These are phyloP conservation scores for Lithohypha guttulata DNA, from an alignment of 2,329 filamentous ascomycete species.

Conservation along the genomic window DNA sequence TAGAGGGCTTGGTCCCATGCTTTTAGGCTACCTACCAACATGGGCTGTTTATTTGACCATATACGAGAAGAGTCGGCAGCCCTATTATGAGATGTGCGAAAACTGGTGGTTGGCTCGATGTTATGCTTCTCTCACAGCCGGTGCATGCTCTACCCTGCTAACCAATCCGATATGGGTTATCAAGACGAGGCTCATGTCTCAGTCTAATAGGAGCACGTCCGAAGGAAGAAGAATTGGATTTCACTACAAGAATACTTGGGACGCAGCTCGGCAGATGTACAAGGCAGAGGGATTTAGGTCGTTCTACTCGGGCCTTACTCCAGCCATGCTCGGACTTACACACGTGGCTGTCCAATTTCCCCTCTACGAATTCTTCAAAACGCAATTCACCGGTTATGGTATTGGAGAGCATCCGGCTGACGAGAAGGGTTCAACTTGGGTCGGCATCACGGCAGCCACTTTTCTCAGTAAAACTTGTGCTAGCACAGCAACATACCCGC, in stretches of 20 bases:
- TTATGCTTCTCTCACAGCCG: constrained; percentile 81
- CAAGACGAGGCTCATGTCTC: constrained; percentile 96
- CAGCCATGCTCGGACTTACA: constrained; percentile 79
- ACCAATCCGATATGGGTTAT: constrained; percentile 99
- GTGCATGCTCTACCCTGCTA: constrained; percentile 81
- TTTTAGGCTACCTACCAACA: constrained; percentile 89
- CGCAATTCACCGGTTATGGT: constrained; percentile 74
- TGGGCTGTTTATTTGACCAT: constrained; percentile 98
- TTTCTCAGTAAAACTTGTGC: constrained; percentile 91
- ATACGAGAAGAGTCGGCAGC: constrained; percentile 78
- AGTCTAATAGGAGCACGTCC: constrained; percentile 49
- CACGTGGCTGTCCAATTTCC: constrained; percentile 98
- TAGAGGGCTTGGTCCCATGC: constrained; percentile 82
- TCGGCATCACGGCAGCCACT: constrained; percentile 76
- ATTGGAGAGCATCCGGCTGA: constrained; percentile 61
- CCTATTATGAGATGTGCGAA: constrained; percentile 52
- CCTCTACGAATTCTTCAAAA: constrained; percentile 87
- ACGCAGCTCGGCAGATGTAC: constrained; percentile 96
- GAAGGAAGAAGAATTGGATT: constrained; percentile 49
- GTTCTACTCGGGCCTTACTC: constrained; percentile 91
- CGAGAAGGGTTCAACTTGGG: constrained; percentile 56
- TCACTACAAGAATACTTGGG: constrained; percentile 82
- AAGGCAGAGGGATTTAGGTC: constrained; percentile 73
- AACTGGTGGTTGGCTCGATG: constrained; percentile 71
- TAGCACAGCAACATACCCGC: constrained; percentile 90